Evolutionary conservation across 1,139 yeast genomes (phyloP).

Genomic region (Protomyces inundatus): DNA sequence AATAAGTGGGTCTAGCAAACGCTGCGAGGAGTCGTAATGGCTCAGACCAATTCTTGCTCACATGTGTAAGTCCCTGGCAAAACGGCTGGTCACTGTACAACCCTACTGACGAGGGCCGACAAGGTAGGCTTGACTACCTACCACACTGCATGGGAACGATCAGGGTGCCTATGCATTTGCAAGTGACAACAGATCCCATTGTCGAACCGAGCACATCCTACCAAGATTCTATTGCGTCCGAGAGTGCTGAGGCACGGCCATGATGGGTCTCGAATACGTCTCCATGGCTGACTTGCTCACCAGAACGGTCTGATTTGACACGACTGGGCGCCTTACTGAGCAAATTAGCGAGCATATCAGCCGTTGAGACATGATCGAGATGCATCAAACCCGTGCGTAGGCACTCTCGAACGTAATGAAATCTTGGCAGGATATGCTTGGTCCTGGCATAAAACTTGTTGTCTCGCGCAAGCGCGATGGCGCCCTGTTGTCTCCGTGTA

Average conservation of each 20-base stretch:
- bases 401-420: neutral
- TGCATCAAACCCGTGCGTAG: neutral
- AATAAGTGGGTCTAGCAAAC: slow-evolving; percentile 32
- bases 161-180: slow-evolving; percentile 30
- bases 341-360: no score
- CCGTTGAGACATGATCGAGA: no score
- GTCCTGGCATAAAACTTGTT: slow-evolving; percentile 29
- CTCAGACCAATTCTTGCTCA: neutral
- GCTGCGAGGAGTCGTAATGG: slow-evolving; percentile 29
- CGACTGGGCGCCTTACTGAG: no score
- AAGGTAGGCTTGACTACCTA: neutral
- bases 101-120: no score
- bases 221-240: neutral
- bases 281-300: no score
- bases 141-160: slow-evolving; percentile 30
- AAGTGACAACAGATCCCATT: slow-evolving; percentile 29
- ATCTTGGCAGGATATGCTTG: slow-evolving; percentile 28
- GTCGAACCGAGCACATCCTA: slow-evolving; percentile 31
- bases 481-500: slow-evolving; percentile 32
- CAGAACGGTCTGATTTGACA: no score
- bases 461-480: slow-evolving; percentile 30
- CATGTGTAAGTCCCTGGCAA: neutral
- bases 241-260: neutral
- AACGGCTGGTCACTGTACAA: neutral
- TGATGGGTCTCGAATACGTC: neutral